Evolutionary conservation across 169 alveolate species (phyloP), one percentile per base, ranked within the genome.

Genomic region (Plasmodium gaboni): DNA sequence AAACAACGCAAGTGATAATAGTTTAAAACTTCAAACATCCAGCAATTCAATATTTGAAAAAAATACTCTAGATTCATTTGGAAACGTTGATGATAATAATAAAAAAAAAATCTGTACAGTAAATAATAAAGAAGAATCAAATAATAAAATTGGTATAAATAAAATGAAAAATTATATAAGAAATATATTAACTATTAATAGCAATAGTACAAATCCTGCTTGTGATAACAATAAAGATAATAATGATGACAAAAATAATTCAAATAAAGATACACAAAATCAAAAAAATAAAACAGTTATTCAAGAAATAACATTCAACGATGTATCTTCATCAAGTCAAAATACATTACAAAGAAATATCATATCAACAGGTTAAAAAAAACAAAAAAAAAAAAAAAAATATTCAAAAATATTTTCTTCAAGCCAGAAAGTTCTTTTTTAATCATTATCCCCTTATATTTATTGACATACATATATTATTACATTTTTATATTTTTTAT

Each of bases 131-230:
- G 90, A 80, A 38, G 63, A 76, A 2, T 67, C 53, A 24, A 48
- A 15, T 76, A 80, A 67, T 6, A 80, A 55, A 68, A 24, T 61
- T 7, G 83, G 24, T 10, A 15, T 80, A 55, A 72, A 63, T 10
- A 80, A 68, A 80, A 80, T 80, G 90, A 80, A 67, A 67, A 44
- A 53, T 50, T 80, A 68, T 68, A 63, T 80, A 46, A 80, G 69
- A 80, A 80, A 80, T 44, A 80, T 80, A 15, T 48, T 80, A 80
- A 38, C 65, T 2, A 19, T 51, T 10, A 80, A 80, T 80, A 22
- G 12, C 24, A 80, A 59, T 19, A 51, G n/a, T 17, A 65, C 67
- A 6, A 65, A 10, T n/a, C 65, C 90, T 10, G 50, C 67, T 5
- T 51, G 53, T 63, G 28, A 80, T 46, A 63, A 60, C 32, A 55